Base-by-base conservation (phyloP, 805 yeast species). In the Barnettozyma sucrosica region DNA sequence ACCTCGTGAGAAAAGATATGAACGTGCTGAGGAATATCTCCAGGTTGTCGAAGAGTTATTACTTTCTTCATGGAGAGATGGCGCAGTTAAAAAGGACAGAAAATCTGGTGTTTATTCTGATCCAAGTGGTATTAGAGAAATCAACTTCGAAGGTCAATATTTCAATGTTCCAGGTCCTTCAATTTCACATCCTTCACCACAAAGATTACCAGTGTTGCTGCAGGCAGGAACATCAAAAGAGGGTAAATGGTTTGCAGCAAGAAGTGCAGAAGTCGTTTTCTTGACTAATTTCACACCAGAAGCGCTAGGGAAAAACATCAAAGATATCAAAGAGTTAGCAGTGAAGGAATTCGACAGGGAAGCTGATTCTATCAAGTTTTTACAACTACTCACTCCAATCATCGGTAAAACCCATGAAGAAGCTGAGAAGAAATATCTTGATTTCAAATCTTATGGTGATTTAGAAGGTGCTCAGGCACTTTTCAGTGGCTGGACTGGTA, bases 401-500 rank as follows among this genome's bases (percentile, higher is more conserved):
- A 52, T 68, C 41, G 75, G 64, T 7, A 50, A 55, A 26, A 70
- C 74, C 13, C 65, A 64, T 37, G 71, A 69, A 47, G 70, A 63
- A 50, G 75, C 75, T 3, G 64, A 64, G 11, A 60, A 40, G 41
- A 55, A 55, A 40, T 46, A 48, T 18, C 18, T 30, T 7, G 43
- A 41, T n/a, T 10, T 41, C 3, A 41, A 41, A 30, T 30, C 36
- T 19, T 65, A 64, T 46, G 69, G 64, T 8, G 69, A 65, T 51
- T 40, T 58, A 10, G 73, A 68, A 41, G 44, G 32, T 32, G 69
- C 70, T 5, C 68, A 66, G 43, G 70, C 69, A 1, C 51, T 69
- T 14, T 69, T 70, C 49, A 59, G 71, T 41, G 74, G 74, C 8
- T 67, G 72, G 70, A 68, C 71, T 3, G 73, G 72, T 3, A 59